Conservation (phyloP, 2,329 filamentous ascomycete species). For the Rugonectria rugulosa region DNA sequence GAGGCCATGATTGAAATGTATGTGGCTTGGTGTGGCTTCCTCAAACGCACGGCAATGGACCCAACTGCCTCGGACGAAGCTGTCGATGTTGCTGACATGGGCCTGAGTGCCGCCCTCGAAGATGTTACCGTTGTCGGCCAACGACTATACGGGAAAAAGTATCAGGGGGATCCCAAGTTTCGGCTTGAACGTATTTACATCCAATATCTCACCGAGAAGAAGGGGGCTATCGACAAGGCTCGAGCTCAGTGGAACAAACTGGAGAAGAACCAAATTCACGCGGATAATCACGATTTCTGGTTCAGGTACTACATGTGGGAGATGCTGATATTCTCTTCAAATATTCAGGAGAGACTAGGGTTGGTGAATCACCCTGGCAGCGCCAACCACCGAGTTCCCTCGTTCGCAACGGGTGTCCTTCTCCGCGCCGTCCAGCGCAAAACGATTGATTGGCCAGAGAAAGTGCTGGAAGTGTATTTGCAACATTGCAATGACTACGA, state of each 20-base stretch:
- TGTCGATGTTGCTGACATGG: conserved; percentile 87
- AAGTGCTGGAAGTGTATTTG: conserved; percentile 75
- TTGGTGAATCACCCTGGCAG: conserved; percentile 55
- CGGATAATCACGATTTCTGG: conserved; percentile 92
- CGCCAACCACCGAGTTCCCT: conserved; percentile 68
- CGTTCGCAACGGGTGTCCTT: conserved; percentile 77
- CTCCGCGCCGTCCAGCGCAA: conserved; percentile 70
- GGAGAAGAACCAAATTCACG: conserved; percentile 66
- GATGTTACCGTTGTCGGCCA: conserved; percentile 83
- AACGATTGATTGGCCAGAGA: conserved; percentile 79
- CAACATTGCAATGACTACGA: conserved; percentile 93
- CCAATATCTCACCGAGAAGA: conserved; percentile 87
- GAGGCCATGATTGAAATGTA: conserved; percentile 90
- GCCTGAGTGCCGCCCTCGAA: conserved; percentile 84
- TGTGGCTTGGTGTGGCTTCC: conserved; percentile 91
- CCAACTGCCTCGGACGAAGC: conserved; percentile 80
- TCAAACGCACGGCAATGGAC: conserved; percentile 84
- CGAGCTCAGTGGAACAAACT: conserved; percentile 80
- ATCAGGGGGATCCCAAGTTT: conserved; percentile 87
- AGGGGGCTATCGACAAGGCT: conserved; percentile 78
- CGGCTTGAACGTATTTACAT: conserved; percentile 91
- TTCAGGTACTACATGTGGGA: conserved; percentile 92
- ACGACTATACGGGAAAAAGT: conserved; percentile 74
- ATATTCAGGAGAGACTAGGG: conserved; percentile 55
- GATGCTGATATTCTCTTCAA: conserved; percentile 68